phyloP scores from a whole-genome alignment of 257 asterid species.

The Ballota nigra region DNA sequence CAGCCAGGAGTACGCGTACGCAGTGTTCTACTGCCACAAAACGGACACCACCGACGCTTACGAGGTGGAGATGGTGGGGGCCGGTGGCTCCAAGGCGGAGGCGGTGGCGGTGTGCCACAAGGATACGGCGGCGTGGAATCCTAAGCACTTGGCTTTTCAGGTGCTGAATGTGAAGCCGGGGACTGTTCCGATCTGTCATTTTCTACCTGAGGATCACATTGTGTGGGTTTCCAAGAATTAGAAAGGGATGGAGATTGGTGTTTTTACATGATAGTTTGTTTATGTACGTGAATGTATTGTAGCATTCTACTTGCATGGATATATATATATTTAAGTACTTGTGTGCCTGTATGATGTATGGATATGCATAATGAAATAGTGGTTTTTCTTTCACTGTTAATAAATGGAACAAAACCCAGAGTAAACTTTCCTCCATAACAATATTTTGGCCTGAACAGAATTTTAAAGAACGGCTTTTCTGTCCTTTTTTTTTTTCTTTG shows the following conservation, averaged over 20 bases:
- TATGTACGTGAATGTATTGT: conserved; percentile 12
- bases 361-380: not conserved
- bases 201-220: conserved; percentile 83
- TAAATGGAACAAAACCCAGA: not conserved
- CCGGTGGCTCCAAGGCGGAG: conserved; percentile 57
- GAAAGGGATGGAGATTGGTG: not conserved
- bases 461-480: too few relatives aligned
- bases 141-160: conserved; percentile 85
- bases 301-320: conserved; percentile 11
- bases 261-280: not conserved
- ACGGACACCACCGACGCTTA: conserved; percentile 49
- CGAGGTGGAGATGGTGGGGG: conserved; percentile 48
- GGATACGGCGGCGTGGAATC: conserved; percentile 85
- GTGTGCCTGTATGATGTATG: conserved; percentile 15
- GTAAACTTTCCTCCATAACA: not conserved
- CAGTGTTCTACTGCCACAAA: conserved; percentile 82
- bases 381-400: conserved; percentile 5
- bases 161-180: conserved; percentile 92
- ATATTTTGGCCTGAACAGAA: too few relatives aligned
- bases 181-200: conserved; percentile 81
- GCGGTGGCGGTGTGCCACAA: conserved; percentile 81
- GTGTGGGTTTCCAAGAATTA: conserved; percentile 59
- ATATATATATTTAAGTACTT: not conserved
- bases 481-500: too few relatives aligned
- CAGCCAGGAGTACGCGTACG: conserved; percentile 58